Evolutionary conservation across 2,329 filamentous ascomycete species (phyloP).

Genomic region (Fusarium solani-melongenae): DNA sequence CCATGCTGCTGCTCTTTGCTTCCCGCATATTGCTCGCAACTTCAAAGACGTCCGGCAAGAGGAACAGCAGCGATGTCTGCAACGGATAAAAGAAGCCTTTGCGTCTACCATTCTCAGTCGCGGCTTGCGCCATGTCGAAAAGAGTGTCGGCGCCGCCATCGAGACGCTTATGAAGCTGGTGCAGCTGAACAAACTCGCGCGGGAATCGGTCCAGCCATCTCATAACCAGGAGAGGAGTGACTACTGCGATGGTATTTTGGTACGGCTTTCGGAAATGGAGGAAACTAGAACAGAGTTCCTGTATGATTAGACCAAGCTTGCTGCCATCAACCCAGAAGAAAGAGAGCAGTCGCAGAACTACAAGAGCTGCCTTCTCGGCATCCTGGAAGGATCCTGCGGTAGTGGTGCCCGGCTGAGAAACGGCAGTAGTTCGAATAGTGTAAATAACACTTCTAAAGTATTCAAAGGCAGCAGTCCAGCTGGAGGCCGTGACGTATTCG

Average conservation of each 20-base stretch:
- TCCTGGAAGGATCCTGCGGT: conserved; percentile 54
- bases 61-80: conserved; percentile 70
- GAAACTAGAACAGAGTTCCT: conserved; percentile 75
- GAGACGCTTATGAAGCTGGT: conserved; percentile 69
- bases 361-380: conserved; percentile 64
- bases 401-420: conserved; percentile 52
- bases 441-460: conserved; percentile 66
- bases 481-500: conserved; percentile 73
- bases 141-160: conserved; percentile 74
- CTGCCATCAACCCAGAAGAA: conserved; percentile 73
- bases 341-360: conserved; percentile 68
- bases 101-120: conserved; percentile 67
- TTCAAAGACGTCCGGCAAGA: conserved; percentile 76
- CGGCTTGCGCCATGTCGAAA: conserved; percentile 75
- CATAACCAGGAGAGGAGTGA: conserved; percentile 71
- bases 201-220: conserved; percentile 75
- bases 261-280: conserved; percentile 72
- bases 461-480: conserved; percentile 70
- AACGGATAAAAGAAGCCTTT: conserved; percentile 69
- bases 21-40: conserved; percentile 75
- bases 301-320: conserved; percentile 70
- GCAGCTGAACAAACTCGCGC: conserved; percentile 72
- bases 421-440: conserved; percentile 58
- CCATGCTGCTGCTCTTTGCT: conserved; percentile 69
- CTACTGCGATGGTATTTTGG: conserved; percentile 71